Base-by-base conservation (phyloP, 1,139 yeast genomes). In the Nadsonia commutata region DNA sequence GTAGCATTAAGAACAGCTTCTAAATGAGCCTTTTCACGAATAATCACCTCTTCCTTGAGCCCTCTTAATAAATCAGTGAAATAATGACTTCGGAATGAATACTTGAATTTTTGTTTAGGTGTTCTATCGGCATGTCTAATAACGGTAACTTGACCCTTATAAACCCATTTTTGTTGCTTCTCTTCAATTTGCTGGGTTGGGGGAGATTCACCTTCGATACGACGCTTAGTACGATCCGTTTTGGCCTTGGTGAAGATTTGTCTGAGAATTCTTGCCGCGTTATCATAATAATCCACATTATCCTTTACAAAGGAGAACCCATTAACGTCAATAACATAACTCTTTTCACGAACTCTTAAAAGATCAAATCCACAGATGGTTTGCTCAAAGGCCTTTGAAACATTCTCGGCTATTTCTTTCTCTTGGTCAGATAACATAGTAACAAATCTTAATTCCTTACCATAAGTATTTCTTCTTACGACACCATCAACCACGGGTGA, bases 401-500 rank as follows among this genome's bases (percentile, higher is more conserved):
- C 86, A 49, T 72, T 76, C 39, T 71, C 64, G 1, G 99, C 98
- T 76, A 88, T 86, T 31, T 64, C 64, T 45, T 73, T 78, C 59
- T 93, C 99, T 41, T 74, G 80, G 2, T 71, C 75, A 2, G 82
- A 66, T 43, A 93, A 68, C 51, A 81, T 79, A 1, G 98, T 90
- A 36, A 90, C 74, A 57, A 81, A 93, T 51, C 99, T 71, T 40
- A 93, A 80, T 63, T 93, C 99, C 60, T 93, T 93, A 43, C 99
- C 99, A 55, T 88, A 95, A 1, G 98, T 88, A 59, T 93, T 93
- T 61, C 99, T 75, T 57, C 97, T 74, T 20, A 93, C 99, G 45
- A 93, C 83, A 42, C 99, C 99, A 65, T 93, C 99, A 16, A 93
- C 98, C 2, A 93, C 98, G 0, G 99, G 99, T 0, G 96, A 86